Conservation (phyloP, 805 yeast species). For the Pichia thaimueangensis region DNA sequence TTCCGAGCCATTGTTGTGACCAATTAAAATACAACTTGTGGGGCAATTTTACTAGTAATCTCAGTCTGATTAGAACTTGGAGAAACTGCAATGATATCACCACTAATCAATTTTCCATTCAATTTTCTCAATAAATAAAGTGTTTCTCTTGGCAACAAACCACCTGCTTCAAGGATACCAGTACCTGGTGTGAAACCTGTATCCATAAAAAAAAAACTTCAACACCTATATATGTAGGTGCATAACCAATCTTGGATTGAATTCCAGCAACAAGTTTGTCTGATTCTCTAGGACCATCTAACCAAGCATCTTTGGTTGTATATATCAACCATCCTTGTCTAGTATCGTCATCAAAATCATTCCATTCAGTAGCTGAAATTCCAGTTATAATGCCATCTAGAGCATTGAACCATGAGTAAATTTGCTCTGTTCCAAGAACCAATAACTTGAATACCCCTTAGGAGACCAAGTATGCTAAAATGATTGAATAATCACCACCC, state of each 20-base stretch:
- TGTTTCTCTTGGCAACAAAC: constrained; percentile 50
- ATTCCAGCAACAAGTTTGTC: constrained; percentile 43
- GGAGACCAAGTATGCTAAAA: constrained; percentile 81
- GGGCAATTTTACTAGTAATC: constrained; percentile 61
- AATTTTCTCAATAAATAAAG: constrained; percentile 41
- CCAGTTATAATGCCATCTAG: constrained; percentile 81
- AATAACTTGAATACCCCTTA: constrained; percentile 48
- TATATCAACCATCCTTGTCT: constrained; percentile 64
- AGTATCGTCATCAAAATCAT: constrained; percentile 61
- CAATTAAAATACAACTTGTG: constrained; percentile 65
- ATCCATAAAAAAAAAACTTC: constrained; percentile 62
- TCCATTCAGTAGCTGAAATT: constrained; percentile 51
- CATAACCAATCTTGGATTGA: constrained; percentile 43
- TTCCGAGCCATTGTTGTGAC: constrained; percentile 67
- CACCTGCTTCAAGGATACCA: constrained; percentile 56
- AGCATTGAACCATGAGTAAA: constrained; percentile 83
- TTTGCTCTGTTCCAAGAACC: constrained; percentile 36
- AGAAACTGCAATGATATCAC: constrained; percentile 53
- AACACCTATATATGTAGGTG: constrained; percentile 71
- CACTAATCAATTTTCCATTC: constrained; percentile 47
- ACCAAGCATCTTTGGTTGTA: constrained; percentile 68
- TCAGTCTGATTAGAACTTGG: constrained; percentile 63
- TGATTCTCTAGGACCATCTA: constrained; percentile 49
- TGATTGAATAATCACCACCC: constrained; percentile 80
- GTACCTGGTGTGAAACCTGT: constrained; percentile 55